Base-by-base conservation (phyloP, 1,284 basidiomycete genomes). In the Erythrobasidium hasegawianum region DNA sequence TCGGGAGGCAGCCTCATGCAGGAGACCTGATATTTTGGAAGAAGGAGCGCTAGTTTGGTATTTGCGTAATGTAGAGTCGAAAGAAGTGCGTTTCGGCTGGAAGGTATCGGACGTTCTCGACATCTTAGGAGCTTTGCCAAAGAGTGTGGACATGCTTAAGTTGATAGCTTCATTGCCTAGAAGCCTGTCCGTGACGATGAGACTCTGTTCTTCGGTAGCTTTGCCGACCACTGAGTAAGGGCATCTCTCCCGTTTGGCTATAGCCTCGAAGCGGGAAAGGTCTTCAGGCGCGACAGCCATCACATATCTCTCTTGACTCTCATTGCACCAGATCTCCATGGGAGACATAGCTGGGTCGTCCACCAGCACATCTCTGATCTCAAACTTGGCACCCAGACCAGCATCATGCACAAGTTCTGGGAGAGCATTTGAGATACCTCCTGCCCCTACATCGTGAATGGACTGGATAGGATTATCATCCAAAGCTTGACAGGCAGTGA, bases 271-370 rank as follows among this genome's bases (percentile, higher is more conserved):
- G 9, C 73, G 71, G 2, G 74, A 71, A 26, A 81, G 74, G 59
- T 70, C 47, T 40, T 85, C 82, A 2, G 85, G 83, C 0, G 83
- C 83, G 68, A 96, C 83, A 16, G 92, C 96, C 33, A 98, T 83
- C 39, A 98, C 96, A 76, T 98, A 98, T 50, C 96, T 87, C 76
- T 99, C 95, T 80, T 99, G 95, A 71, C 87, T 90, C 80, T 99
- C 96, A 79, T 99, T 99, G 78, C 96, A 98, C 95, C 95, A 99
- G 69, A 98, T 97, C 80, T 97, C 95, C 93, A 98, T 97, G 0
- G 95, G 96, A 9, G 90, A 94, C 90, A 99, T 92, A 53, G 87
- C 87, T 29, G 84, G 83, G 77, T 98, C 96, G 41, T 92, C 95
- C 52, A 97, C 85, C 26, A 90, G 84, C 8, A 98, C 86, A 72